These are phyloP conservation scores for Cladosporium colombiae DNA, from an alignment of 2,329 filamentous ascomycete species.

Conservation along the genomic window DNA sequence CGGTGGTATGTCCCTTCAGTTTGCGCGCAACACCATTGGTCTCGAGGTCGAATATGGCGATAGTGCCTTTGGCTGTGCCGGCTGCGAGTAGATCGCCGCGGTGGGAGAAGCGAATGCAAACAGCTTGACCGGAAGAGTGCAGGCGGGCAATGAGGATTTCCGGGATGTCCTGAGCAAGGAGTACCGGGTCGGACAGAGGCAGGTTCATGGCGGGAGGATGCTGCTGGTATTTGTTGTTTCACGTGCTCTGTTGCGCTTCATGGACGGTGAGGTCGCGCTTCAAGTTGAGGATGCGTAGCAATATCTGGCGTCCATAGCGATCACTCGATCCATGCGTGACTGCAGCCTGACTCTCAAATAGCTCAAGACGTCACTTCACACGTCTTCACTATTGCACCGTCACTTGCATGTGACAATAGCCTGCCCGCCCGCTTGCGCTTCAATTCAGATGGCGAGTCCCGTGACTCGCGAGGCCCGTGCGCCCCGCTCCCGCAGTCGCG, in stretches of 20 bases:
- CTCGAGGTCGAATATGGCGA: constrained; percentile 95
- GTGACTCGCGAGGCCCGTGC: constrained; percentile 3
- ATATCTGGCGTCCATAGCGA: not conserved
- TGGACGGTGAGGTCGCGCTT: constrained; percentile 1
- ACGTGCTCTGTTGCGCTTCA: constrained; percentile 12
- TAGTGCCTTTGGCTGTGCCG: constrained; percentile 84
- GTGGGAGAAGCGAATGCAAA: constrained; percentile 82
- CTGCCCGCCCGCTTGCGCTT: not conserved
- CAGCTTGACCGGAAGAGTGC: constrained; percentile 65
- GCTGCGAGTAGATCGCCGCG: constrained; percentile 93
- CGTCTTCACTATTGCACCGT: constrained; percentile 1
- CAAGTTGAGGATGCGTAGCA: not conserved
- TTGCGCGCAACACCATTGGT: constrained; percentile 96
- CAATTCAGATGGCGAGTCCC: not conserved
- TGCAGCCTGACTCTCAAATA: not conserved
- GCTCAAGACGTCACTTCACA: not conserved
- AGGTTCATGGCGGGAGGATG: constrained; percentile 61
- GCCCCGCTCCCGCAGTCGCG: not conserved
- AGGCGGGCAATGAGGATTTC: constrained; percentile 87
- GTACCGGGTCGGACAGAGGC: constrained; percentile 69
- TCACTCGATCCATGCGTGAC: not conserved
- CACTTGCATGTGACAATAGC: constrained; percentile 9
- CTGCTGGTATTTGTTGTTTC: constrained; percentile 7
- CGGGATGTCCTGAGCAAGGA: constrained; percentile 79
- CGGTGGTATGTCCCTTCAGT: constrained; percentile 77